Base-by-base conservation (phyloP, 306 rosid species). In the Sicyos edulis region DNA sequence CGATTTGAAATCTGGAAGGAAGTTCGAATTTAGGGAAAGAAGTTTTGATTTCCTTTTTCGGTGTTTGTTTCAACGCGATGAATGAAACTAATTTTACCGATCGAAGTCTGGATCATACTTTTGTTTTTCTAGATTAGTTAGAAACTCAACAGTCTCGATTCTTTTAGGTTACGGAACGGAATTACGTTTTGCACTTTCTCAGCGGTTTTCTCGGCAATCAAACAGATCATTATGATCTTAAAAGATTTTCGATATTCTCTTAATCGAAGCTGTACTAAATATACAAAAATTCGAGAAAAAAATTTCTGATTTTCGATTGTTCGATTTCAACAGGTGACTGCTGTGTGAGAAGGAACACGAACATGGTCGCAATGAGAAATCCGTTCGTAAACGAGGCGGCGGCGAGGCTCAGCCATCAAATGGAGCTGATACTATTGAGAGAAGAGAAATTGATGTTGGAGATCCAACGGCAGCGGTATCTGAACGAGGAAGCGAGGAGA, bases 401-500 rank as follows among this genome's bases (percentile, higher is more conserved):
- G 13, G 74, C 10, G 10, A 54, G 32, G 50, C 62, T n/a, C 0
- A 16, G 11, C 14, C 62, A 70, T 7, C 62, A 70, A 49, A 37
- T 52, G 26, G 74, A 70, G 61, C 4, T 51, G 10, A 54, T 51
- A 61, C 22, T 61, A 34, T 51, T 51, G 21, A 70, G 74, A 42
- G 50, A 70, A 53, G 61, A 52, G 74, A 70, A 16, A 70, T 26
- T 70, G 29, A 2, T 70, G 17, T 29, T 6, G 15, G 74, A 70
- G 21, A 53, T 70, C 10, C 62, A 51, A 34, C 57, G 61, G 61
- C 47, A 54, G 62, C 26, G 61, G 32, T 26, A 52, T 26, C 49
- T 70, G 8, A 34, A 52, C n/a, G 74, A 26, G 74, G 74, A 70
- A 6, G 61, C 61, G n/a, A 70, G 74, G 62, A 29, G 61, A 34